Evolutionary conservation across 352 stramenopile species (phyloP).

Genomic region (Pythium apleroticum): DNA sequence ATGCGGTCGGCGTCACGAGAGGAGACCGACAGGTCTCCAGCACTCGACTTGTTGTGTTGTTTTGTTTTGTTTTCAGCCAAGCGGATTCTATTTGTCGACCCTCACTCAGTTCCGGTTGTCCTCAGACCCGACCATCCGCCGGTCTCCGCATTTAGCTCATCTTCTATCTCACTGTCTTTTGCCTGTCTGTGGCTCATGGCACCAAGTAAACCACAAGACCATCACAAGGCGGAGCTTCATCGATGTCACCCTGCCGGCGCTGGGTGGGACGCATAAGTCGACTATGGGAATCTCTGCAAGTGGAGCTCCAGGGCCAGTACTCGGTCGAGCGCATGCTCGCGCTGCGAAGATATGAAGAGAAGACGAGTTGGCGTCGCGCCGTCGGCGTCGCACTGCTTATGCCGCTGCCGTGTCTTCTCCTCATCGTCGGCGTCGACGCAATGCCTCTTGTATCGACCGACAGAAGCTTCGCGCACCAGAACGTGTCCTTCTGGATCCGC

Average conservation of each 20-base stretch:
- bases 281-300: constrained; percentile 5
- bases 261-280: neutral
- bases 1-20: no score
- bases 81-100: no score
- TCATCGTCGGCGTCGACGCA: neutral
- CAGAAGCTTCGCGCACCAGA: neutral
- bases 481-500: neutral
- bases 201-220: no score
- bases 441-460: neutral
- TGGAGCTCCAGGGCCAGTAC: constrained; percentile 9
- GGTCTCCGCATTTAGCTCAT: no score
- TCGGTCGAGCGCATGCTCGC: constrained; percentile 1
- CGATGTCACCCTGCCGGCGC: neutral
- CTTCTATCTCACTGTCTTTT: no score
- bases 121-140: no score
- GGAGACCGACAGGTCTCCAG: no score
- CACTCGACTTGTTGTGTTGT: no score
- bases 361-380: neutral
- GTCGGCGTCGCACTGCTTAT: neutral
- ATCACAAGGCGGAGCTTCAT: no score
- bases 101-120: no score
- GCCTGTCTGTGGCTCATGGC: no score
- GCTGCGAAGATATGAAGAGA: neutral
- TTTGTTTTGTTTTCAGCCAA: no score
- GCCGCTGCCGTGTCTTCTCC: constrained; percentile 4